Percentiles rank a stretch among this genome's conserved stretches.
Evolutionary conservation across 805 yeast genomes (phyloP).

Genomic region (Maudiozyma barnettii): DNA sequence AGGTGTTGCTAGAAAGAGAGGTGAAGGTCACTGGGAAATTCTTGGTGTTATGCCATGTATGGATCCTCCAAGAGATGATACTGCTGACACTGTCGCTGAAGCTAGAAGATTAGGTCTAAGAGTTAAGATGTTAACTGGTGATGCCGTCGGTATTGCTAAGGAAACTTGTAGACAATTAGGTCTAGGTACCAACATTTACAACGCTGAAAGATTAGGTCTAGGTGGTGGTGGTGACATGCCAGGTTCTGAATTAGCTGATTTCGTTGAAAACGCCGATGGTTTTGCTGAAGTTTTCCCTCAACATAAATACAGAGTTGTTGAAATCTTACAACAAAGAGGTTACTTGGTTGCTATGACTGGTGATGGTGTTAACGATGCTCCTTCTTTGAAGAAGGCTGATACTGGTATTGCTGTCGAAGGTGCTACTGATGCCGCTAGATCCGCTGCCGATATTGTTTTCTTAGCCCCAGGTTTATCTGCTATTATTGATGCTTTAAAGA

Average conservation of each 20-base stretch:
- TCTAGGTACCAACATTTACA: constrained; percentile 90
- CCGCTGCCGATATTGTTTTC: constrained; percentile 95
- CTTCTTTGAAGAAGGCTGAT: constrained; percentile 92
- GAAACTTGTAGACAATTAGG: constrained; percentile 98
- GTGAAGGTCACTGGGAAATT: constrained; percentile 97
- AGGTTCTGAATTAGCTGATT: constrained; percentile 95
- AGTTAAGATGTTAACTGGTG: constrained; percentile 98
- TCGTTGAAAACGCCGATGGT: constrained; percentile 96
- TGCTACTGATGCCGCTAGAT: constrained; percentile 94
- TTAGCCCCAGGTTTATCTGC: constrained; percentile 93
- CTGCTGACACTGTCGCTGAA: constrained; percentile 88
- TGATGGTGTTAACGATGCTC: constrained; percentile 98
- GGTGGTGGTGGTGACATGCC: constrained; percentile 95
- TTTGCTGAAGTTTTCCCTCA: constrained; percentile 98
- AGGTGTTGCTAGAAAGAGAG: constrained; percentile 98
- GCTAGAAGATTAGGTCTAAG: constrained; percentile 87
- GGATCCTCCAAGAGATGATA: constrained; percentile 99
- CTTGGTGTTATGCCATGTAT: constrained; percentile 97
- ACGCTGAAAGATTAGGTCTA: constrained; percentile 93
- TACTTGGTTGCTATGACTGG: constrained; percentile 98
- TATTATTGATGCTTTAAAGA: constrained; percentile 87
- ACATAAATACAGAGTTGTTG: constrained; percentile 93
- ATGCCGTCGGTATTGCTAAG: constrained; percentile 97
- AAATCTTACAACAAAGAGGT: constrained; percentile 90
- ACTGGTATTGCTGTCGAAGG: constrained; percentile 98